Percentiles rank a stretch among this genome's conserved stretches.
These are phyloP conservation scores for Scheffersomyces illinoinensis DNA, from an alignment of 1,139 yeast genomes.

Conservation along the genomic window DNA sequence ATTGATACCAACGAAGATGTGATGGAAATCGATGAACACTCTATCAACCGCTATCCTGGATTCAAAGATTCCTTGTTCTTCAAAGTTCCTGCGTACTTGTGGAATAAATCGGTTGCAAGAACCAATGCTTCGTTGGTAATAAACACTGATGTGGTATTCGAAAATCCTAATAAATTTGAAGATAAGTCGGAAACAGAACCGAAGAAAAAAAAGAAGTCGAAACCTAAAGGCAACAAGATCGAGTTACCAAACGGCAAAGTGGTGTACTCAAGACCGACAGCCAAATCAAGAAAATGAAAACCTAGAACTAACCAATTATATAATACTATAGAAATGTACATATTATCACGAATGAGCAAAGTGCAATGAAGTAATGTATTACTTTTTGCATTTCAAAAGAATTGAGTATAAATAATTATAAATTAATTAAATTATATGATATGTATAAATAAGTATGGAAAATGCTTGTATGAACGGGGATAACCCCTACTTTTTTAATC, in stretches of 20 bases:
- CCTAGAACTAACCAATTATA: neutral
- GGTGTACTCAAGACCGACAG: constrained; percentile 43
- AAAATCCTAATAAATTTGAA: constrained; percentile 4
- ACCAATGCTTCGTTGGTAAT: constrained; percentile 14
- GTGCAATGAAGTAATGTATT: neutral
- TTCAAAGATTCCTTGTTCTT: constrained; percentile 58
- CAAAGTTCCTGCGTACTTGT: constrained; percentile 43
- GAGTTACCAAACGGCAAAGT: constrained; percentile 64
- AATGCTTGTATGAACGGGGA: neutral
- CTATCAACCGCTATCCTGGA: constrained; percentile 38
- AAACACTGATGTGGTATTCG: constrained; percentile 20
- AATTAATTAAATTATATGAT: neutral
- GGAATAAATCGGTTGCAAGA: constrained; percentile 50
- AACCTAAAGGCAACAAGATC: constrained; percentile 44
- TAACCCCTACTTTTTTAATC: neutral
- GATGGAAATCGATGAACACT: constrained; percentile 37
- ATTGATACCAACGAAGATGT: constrained; percentile 43
- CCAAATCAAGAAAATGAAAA: neutral
- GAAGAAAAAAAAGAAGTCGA: constrained; percentile 31
- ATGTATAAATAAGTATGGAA: neutral
- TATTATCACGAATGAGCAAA: neutral
- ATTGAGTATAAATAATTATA: too few relatives aligned
- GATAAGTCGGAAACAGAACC: constrained; percentile 11
- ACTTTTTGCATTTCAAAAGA: too few relatives aligned
- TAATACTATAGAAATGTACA: too few relatives aligned